A percentile compares a stretch with the other conserved stretches of the same genome.
phyloP scores from a whole-genome alignment of 176 grass and related monocot genomes.

The Cocos nucifera region DNA sequence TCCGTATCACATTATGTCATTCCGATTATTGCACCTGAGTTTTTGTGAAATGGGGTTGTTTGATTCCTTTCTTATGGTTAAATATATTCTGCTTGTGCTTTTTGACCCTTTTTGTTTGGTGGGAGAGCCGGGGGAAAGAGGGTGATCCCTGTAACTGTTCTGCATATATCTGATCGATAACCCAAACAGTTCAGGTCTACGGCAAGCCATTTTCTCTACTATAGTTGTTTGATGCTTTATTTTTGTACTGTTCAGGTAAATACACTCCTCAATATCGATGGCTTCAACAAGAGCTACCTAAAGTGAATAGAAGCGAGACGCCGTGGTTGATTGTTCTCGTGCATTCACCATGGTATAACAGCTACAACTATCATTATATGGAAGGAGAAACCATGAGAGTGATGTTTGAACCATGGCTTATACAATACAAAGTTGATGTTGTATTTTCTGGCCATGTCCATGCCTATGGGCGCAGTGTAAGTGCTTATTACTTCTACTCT shows the following conservation, averaged over 20 bases:
- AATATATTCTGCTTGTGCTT: too few species aligned
- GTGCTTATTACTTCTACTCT: neutral
- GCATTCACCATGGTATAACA: constrained; percentile 71
- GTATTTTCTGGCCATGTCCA: constrained; percentile 55
- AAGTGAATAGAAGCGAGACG: constrained; percentile 30
- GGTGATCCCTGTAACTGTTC: too few species aligned
- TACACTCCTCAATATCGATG: constrained; percentile 67
- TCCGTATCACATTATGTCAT: too few species aligned
- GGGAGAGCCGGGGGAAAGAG: too few species aligned
- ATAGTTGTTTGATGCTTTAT: neutral
- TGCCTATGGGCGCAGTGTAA: constrained; percentile 51
- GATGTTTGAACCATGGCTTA: constrained; percentile 44
- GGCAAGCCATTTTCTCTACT: too few species aligned
- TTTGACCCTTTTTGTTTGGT: too few species aligned
- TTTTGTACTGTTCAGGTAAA: constrained; percentile 23
- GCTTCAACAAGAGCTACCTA: constrained; percentile 43
- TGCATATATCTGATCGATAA: too few species aligned
- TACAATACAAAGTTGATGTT: constrained; percentile 36
- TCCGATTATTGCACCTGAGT: too few species aligned
- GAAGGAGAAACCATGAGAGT: constrained; percentile 63
- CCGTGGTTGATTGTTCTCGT: constrained; percentile 50
- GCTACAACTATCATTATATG: constrained; percentile 73
- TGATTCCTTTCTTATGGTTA: too few species aligned
- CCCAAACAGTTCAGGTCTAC: too few species aligned
- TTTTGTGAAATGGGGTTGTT: too few species aligned